Evolutionary conservation across 768 basidiomycete species (phyloP).

Genomic region (Mycena polygramma): DNA sequence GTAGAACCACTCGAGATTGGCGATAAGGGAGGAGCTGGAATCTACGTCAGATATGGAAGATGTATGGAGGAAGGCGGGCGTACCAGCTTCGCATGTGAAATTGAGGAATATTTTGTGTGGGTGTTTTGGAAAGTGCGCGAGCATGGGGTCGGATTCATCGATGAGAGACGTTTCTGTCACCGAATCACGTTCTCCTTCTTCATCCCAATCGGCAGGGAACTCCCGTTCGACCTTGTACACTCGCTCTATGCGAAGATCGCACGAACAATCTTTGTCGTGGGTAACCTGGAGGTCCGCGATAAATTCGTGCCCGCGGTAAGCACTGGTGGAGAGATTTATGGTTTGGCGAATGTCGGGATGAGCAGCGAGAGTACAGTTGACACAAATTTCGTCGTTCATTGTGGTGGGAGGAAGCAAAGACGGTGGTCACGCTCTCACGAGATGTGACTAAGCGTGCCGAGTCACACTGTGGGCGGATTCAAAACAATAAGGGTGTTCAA

Average conservation of each 20-base stretch:
- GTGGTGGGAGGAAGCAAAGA: neutral
- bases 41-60: neutral
- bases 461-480: neutral
- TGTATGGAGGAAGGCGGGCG: neutral
- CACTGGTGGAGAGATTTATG: neutral
- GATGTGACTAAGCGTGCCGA: neutral
- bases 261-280: neutral
- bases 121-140: neutral
- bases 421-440: neutral
- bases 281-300: neutral
- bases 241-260: neutral
- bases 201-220: neutral
- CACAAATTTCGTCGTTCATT: neutral
- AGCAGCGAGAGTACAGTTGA: neutral
- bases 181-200: neutral
- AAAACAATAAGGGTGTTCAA: too few relatives aligned
- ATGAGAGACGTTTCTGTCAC: neutral
- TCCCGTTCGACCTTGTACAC: neutral
- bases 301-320: neutral
- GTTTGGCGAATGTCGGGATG: neutral
- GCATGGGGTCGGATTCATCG: neutral
- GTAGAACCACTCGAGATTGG: neutral
- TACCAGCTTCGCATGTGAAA: neutral
- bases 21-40: neutral
- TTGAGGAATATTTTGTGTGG: neutral